Percentiles rank a stretch among this genome's conserved stretches.
Evolutionary conservation across 371 early-diverging fungal species (phyloP).

Genomic region (Mortierella sp.): DNA sequence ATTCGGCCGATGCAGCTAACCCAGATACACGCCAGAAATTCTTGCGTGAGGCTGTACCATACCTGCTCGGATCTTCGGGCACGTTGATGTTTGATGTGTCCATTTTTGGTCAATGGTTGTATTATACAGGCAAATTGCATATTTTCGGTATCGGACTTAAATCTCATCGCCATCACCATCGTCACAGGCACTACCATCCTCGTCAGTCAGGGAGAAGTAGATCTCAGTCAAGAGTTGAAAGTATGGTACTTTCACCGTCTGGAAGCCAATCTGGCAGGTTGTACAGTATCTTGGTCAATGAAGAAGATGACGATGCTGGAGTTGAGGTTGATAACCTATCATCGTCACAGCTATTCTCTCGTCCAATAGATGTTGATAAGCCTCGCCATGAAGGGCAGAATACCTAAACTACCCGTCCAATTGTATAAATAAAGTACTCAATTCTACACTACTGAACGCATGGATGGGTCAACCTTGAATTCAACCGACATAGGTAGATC

Average conservation of each 20-base stretch:
- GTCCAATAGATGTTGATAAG: neutral
- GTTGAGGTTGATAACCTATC: neutral
- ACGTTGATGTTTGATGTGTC: slow-evolving; percentile 74
- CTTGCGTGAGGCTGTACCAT: slow-evolving; percentile 72
- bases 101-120: slow-evolving; percentile 72
- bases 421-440: neutral
- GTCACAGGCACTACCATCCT: slow-evolving; percentile 24
- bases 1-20: slow-evolving; percentile 51
- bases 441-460: neutral
- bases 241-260: slow-evolving; percentile 45
- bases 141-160: slow-evolving; percentile 11
- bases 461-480: too few species aligned
- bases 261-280: slow-evolving; percentile 36
- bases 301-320: slow-evolving; percentile 15
- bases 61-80: slow-evolving; percentile 74
- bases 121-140: slow-evolving; percentile 37
- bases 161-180: slow-evolving; percentile 22
- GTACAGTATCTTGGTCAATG: slow-evolving; percentile 42
- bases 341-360: neutral
- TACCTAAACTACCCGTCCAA: neutral
- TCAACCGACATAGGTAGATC: too few species aligned
- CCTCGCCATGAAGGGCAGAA: neutral
- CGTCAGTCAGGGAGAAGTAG: slow-evolving; percentile 11
- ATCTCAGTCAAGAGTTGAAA: slow-evolving; percentile 28
- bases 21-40: slow-evolving; percentile 62